A percentile compares a stretch with the other conserved stretches of the same genome.
phyloP scores from a whole-genome alignment of 257 asterid species.

The Gentiana macrophylla region DNA sequence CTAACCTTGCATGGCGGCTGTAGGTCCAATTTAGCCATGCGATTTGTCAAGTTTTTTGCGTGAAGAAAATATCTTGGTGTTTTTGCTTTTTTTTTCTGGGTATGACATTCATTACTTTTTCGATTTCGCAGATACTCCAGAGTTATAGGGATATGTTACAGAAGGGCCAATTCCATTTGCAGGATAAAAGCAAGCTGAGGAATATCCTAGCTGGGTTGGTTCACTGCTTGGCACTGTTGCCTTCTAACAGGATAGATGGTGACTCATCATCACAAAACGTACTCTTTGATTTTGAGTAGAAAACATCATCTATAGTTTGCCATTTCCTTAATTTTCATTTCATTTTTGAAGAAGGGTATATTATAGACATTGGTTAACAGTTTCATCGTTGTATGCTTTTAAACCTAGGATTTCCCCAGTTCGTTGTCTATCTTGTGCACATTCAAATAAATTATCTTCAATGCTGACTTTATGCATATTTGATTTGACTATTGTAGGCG shows the following conservation, averaged over 20 bases:
- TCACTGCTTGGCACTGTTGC: slow-evolving; percentile 71
- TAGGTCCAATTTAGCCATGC: too few relatives aligned
- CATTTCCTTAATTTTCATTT: not conserved
- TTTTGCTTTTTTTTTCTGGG: not conserved
- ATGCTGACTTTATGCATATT: not conserved
- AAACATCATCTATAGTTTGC: not conserved
- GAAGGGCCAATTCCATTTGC: slow-evolving; percentile 62
- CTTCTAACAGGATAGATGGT: slow-evolving; percentile 39
- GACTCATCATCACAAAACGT: slow-evolving; percentile 44
- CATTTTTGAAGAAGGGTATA: too few relatives aligned
- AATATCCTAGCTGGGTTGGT: slow-evolving; percentile 53
- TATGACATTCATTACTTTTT: not conserved
- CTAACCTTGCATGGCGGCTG: too few relatives aligned
- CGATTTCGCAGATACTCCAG: slow-evolving; percentile 56
- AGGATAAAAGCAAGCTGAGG: slow-evolving; percentile 69
- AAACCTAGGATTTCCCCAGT: not conserved
- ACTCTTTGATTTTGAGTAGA: slow-evolving; percentile 11
- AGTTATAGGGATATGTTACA: slow-evolving; percentile 53
- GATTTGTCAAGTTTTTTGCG: too few relatives aligned
- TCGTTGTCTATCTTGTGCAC: not conserved
- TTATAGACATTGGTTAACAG: not conserved
- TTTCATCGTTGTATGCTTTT: not conserved
- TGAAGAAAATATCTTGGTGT: too few relatives aligned
- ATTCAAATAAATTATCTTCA: not conserved
- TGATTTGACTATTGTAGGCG: slow-evolving; percentile 26